These are phyloP conservation scores for Neotropicomus parvogracilis DNA, from an alignment of 1,284 basidiomycete species.

Conservation along the genomic window DNA sequence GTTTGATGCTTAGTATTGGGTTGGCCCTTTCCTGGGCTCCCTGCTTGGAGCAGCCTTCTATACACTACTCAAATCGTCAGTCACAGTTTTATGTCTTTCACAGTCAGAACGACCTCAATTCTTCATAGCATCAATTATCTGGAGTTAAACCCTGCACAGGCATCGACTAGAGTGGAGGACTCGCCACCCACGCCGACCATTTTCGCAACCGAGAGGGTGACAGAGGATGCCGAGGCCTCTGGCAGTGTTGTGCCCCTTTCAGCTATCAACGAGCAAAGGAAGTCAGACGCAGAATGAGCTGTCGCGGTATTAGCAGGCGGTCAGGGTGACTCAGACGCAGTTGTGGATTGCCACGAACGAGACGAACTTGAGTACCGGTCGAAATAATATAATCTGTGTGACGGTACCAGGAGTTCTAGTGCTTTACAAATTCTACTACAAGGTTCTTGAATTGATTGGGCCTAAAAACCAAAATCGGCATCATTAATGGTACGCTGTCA, in stretches of 20 bases:
- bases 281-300: neutral
- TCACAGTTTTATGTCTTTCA: constrained; percentile 6
- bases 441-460: constrained; percentile 46
- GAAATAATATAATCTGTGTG: neutral
- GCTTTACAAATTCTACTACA: constrained; percentile 40
- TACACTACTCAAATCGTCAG: constrained; percentile 53
- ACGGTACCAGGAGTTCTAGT: constrained; percentile 12
- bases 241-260: neutral
- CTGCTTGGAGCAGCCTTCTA: constrained; percentile 59
- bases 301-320: neutral
- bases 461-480: constrained; percentile 26
- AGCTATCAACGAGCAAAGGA: neutral
- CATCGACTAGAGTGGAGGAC: constrained; percentile 29
- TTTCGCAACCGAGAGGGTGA: constrained; percentile 7
- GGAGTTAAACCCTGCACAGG: constrained; percentile 32
- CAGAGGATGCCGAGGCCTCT: constrained; percentile 8
- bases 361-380: neutral
- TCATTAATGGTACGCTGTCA: neutral
- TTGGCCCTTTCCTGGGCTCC: constrained; percentile 60
- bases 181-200: constrained; percentile 21
- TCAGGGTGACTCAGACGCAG: neutral
- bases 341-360: neutral
- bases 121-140: constrained; percentile 27
- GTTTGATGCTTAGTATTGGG: constrained; percentile 46
- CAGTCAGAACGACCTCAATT: neutral